These are phyloP conservation scores for Aspergillus fischeri DNA, from an alignment of 2,329 filamentous ascomycete species.

Conservation along the genomic window DNA sequence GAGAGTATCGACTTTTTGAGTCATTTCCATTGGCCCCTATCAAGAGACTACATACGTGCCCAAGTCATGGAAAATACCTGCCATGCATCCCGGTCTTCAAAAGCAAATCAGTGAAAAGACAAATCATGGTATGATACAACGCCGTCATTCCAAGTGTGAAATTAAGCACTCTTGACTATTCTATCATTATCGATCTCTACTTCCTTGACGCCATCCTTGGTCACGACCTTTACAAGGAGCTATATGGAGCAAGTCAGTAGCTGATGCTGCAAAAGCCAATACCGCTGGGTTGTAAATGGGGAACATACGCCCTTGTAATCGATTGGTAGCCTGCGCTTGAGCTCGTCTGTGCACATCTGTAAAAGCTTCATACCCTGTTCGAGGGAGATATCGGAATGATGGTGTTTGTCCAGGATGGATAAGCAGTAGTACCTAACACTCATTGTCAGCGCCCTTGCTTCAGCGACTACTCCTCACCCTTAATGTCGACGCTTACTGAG, in stretches of 20 bases:
- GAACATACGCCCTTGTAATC: conserved; percentile 90
- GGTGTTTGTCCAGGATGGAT: conserved; percentile 96
- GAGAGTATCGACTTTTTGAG: neutral
- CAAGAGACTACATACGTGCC: conserved; percentile 12
- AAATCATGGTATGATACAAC: conserved; percentile 30
- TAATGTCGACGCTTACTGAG: conserved; percentile 62
- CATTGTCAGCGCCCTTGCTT: conserved; percentile 10
- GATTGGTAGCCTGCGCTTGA: conserved; percentile 93
- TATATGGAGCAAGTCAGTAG: conserved; percentile 29
- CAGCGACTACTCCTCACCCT: neutral
- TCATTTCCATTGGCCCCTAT: conserved; percentile 17
- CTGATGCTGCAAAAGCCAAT: neutral
- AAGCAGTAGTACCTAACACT: conserved; percentile 83
- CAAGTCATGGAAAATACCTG: conserved; percentile 16
- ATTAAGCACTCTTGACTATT: conserved; percentile 46
- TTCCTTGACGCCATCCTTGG: conserved; percentile 85
- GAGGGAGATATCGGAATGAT: conserved; percentile 87
- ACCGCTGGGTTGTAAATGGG: neutral
- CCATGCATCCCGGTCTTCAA: conserved; percentile 23
- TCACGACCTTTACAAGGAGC: conserved; percentile 77
- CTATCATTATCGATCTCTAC: conserved; percentile 81
- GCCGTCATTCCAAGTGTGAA: conserved; percentile 24
- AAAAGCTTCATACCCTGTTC: conserved; percentile 89
- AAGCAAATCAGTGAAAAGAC: conserved; percentile 24
- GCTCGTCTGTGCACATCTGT: conserved; percentile 91